Evolutionary conservation across 495 filamentous ascomycete species (phyloP), one percentile per base, ranked within the genome.

Genomic region (Thermothielavioides terrestris): DNA sequence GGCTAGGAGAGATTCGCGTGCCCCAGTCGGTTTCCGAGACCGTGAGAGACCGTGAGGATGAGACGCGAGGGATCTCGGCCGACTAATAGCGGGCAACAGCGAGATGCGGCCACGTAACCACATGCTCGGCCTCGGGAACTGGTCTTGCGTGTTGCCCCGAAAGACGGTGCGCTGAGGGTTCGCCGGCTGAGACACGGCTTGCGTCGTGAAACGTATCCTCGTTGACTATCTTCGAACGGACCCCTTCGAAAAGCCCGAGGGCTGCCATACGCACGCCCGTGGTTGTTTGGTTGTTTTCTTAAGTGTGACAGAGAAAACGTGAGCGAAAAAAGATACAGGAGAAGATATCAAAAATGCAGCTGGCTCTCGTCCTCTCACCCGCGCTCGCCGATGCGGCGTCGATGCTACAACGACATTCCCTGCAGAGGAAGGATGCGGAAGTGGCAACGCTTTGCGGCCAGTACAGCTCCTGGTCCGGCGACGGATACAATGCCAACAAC

Each of bases 401-500:
- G n/a, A 0, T 7, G 0, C 7, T 17, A 32, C 21, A 6, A 9
- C 21, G 2, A 3, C n/a, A 18, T 7, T 4, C 10, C 18, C 12
- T 26, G 22, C 22, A 42, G 6, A 14, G 23, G 25, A 22, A 17
- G 21, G 50, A 45, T n/a, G n/a, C n/a, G 11, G 34, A 56, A n/a
- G 12, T 27, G 12, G 44, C 63, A 52, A 53, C 51, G 17, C 61
- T 72, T 28, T 73, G 68, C 54, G 54, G 58, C 6, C 68, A 69
- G 43, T 73, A 66, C 48, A 63, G 46, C 23, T 63, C 58, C 53
- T 61, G 55, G 54, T 39, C 61, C 15, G 43, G 52, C 42, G 52
- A 56, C 41, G 58, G 52, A 15, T 75, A 77, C 53, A 61, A 58
- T 18, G 45, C 73, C 42, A 68, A 66, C 66, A 76, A 76, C 68